Base-by-base conservation (phyloP, 2,329 filamentous ascomycete genomes). In the Pseudohalonectria lignicola region DNA sequence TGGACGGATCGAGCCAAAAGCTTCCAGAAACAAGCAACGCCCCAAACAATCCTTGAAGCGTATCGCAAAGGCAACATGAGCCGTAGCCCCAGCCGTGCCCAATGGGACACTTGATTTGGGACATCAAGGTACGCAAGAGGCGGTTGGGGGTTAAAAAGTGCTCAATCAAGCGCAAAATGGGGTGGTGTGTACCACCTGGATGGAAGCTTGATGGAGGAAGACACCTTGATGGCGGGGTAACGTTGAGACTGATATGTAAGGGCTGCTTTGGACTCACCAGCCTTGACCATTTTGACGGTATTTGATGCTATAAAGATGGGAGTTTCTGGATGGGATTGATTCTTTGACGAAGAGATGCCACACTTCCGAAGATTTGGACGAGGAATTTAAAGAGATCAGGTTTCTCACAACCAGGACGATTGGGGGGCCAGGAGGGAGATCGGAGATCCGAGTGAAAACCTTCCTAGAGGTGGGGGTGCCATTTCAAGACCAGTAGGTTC, bases 271-370 rank as follows among this genome's bases (percentile, higher is more conserved):
- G 12, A 37, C 36, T 23, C 78, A 94, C 86, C 86, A 71, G 90
- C 88, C 78, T 94, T 95, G 74, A 95, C 88, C 88, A 95, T 95
- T 79, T 79, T 94, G 82, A 69, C 67, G 69, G 67, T 52, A n/a
- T 69, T 53, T 57, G 41, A 50, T 51, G 23, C 7, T 26, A 26
- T 26, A 12, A 26, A n/a, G n/a, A n/a, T 46, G 40, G 36, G 40
- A 43, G 51, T 50, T 31, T 39, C 43, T 44, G 42, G 44, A 44
- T 41, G 46, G 35, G 40, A 41, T 41, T 35, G 30, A 23, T 34
- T n/a, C 7, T 38, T 41, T 20, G 16, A n/a, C n/a, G n/a, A n/a
- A n/a, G n/a, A n/a, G n/a, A n/a, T n/a, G n/a, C n/a, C n/a, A n/a
- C n/a, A n/a, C 16, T 31, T 25, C 16, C 28, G 17, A 30, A 9